Evolutionary conservation across 2,329 filamentous ascomycete genomes (phyloP).

Genomic region (Venturia asperata): DNA sequence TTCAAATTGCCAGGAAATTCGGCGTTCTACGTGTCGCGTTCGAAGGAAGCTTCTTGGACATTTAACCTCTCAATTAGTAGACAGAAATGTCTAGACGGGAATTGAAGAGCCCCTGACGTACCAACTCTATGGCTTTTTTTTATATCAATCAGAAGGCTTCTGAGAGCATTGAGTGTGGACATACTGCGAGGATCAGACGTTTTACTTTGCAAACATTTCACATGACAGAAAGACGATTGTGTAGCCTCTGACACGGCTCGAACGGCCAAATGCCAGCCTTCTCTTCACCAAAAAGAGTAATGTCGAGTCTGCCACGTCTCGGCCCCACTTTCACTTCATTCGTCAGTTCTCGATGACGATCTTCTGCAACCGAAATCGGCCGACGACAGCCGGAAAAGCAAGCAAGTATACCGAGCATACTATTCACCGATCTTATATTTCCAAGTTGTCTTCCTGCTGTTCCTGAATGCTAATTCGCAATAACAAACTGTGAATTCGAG

Average conservation of each 20-base stretch:
- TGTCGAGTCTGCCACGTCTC: not conserved
- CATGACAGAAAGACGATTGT: not conserved
- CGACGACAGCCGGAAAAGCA: slow-evolving; percentile 4
- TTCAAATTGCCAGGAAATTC: too few species aligned
- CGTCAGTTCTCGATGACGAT: slow-evolving; percentile 1
- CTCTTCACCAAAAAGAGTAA: not conserved
- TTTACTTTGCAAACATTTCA: not conserved
- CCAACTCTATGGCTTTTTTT: too few species aligned
- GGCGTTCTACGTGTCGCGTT: too few species aligned
- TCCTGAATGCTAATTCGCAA: not conserved
- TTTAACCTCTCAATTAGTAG: too few species aligned
- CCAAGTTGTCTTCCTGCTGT: not conserved
- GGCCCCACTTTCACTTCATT: not conserved
- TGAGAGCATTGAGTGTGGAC: too few species aligned
- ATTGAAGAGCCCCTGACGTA: too few species aligned
- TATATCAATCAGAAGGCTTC: too few species aligned
- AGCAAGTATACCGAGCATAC: not conserved
- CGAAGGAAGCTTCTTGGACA: too few species aligned
- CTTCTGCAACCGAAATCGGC: not conserved
- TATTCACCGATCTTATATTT: not conserved
- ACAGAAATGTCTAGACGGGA: too few species aligned
- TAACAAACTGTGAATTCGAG: not conserved
- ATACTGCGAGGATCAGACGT: too few species aligned
- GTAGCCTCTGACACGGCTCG: not conserved
- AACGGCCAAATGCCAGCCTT: not conserved